Evolutionary conservation across 2,329 filamentous ascomycete species (phyloP).

Genomic region (Penicillium palitans): DNA sequence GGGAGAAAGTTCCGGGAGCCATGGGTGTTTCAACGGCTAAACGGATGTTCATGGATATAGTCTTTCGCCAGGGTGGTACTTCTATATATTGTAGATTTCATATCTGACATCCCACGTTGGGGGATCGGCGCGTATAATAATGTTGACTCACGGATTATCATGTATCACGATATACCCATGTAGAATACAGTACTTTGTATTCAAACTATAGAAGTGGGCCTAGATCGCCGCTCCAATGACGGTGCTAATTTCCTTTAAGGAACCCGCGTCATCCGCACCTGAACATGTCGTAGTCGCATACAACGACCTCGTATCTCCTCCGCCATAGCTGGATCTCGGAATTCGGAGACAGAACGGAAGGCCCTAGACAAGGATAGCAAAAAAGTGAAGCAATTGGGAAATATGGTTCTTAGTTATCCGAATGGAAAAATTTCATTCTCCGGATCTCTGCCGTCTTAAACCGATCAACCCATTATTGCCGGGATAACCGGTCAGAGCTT

Average conservation of each 20-base stretch:
- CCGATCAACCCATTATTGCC: slow-evolving; percentile 20
- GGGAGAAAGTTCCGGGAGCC: background rate
- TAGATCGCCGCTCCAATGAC: slow-evolving; percentile 28
- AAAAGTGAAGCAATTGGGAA: slow-evolving; percentile 3
- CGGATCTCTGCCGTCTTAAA: slow-evolving; percentile 15
- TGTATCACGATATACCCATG: background rate
- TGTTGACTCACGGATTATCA: slow-evolving; percentile 2
- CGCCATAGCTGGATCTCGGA: background rate
- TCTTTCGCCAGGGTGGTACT: background rate
- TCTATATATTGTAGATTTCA: too few species aligned
- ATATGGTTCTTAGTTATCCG: slow-evolving; percentile 11
- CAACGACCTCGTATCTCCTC: background rate
- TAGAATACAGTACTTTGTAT: slow-evolving; percentile 13
- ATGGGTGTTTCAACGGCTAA: background rate
- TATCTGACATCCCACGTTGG: background rate
- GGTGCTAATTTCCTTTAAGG: slow-evolving; percentile 25
- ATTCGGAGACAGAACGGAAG: background rate
- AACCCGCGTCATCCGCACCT: slow-evolving; percentile 25
- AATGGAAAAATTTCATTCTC: background rate
- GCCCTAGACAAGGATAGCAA: background rate
- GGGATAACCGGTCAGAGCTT: slow-evolving; percentile 25
- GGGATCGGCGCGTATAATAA: slow-evolving; percentile 14
- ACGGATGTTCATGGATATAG: background rate
- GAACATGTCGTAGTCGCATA: slow-evolving; percentile 5
- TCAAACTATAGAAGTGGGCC: slow-evolving; percentile 23